Base-by-base conservation (phyloP, 2,329 filamentous ascomycete species). In the Calonectria honghensis region DNA sequence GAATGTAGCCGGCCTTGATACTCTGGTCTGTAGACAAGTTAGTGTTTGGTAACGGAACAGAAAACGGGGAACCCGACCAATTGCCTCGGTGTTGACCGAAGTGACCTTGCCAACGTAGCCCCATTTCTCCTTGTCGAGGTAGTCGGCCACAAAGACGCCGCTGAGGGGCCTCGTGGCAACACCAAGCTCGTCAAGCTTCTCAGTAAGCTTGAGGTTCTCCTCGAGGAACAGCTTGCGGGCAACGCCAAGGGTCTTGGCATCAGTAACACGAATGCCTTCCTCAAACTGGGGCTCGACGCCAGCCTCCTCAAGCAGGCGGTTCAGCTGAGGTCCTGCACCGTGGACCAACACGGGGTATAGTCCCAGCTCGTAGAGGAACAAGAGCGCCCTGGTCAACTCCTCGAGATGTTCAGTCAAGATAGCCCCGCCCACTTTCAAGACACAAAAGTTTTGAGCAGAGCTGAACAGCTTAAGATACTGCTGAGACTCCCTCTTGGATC, bases 51-150 rank as follows among this genome's bases (percentile, higher is more conserved):
- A 45, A 14, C 3, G 16, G 18, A 45, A 45, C 16, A 6, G 41
- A 41, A 16, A 45, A 39, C 11, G 41, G 41, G 41, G 18, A 6
- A n/a, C 18, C 2, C 41, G 20, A 45, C 41, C 94, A 81, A 99
- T 98, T 39, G 95, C 94, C 76, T 92, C 91, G 84, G 95, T 97
- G 87, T 98, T 96, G 80, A 99, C 96, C 75, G 94, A 92, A 9
- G 94, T 98, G 85, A 99, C 96, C 90, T 98, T 97, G 78, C 97
- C 97, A 27, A 99, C 97, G 80, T 96, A 92, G 83, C 98, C 94
- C 90, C 96, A 99, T 87, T 97, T 98, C 75, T 97, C 94, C 89
- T 97, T 96, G 87, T 99, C 94, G 77, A 98, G 97, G 85, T 98
- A 99, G 83, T 98, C 95, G 76, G 97, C 97, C 77, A 93, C 93